Percentiles rank a stretch among this genome's conserved stretches.
phyloP scores from a whole-genome alignment of 176 grass and related monocot species.

The Zoysia pacifica region DNA sequence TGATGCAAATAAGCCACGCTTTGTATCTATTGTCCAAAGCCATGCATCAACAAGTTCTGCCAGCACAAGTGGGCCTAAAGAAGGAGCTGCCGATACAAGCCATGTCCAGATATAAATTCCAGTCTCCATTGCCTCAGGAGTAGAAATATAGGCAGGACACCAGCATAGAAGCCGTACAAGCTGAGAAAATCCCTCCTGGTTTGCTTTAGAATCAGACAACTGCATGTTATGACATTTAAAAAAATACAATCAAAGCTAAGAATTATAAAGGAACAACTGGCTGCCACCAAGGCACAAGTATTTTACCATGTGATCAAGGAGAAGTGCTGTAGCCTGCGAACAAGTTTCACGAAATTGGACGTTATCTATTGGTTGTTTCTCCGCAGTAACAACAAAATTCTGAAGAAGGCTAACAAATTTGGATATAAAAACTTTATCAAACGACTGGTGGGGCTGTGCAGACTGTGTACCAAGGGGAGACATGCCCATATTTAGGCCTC shows the following conservation, averaged over 20 bases:
- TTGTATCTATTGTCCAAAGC: constrained; percentile 99
- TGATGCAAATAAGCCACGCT: constrained; percentile 91
- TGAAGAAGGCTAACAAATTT: constrained; percentile 92
- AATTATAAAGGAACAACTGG: constrained; percentile 11
- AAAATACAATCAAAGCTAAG: constrained; percentile 35
- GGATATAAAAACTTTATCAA: constrained; percentile 89
- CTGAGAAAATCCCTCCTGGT: constrained; percentile 93
- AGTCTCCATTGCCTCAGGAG: constrained; percentile 96
- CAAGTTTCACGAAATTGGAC: constrained; percentile 91
- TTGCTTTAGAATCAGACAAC: constrained; percentile 77
- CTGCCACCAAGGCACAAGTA: constrained; percentile 14
- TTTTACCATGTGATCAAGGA: constrained; percentile 92
- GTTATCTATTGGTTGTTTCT: constrained; percentile 90
- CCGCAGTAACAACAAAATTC: constrained; percentile 84
- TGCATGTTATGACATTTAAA: constrained; percentile 36
- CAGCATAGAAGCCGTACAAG: constrained; percentile 94
- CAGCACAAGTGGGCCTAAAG: constrained; percentile 86
- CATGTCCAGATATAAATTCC: constrained; percentile 99
- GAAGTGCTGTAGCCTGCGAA: constrained; percentile 94
- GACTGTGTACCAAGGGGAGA: constrained; percentile 52
- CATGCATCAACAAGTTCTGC: constrained; percentile 99
- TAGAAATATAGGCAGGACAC: constrained; percentile 99
- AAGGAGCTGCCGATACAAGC: constrained; percentile 94
- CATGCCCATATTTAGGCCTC: constrained; percentile 77
- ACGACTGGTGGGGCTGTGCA: constrained; percentile 70